Base-by-base conservation (phyloP, 2,329 filamentous ascomycete genomes). In the Tolypocladium album region DNA sequence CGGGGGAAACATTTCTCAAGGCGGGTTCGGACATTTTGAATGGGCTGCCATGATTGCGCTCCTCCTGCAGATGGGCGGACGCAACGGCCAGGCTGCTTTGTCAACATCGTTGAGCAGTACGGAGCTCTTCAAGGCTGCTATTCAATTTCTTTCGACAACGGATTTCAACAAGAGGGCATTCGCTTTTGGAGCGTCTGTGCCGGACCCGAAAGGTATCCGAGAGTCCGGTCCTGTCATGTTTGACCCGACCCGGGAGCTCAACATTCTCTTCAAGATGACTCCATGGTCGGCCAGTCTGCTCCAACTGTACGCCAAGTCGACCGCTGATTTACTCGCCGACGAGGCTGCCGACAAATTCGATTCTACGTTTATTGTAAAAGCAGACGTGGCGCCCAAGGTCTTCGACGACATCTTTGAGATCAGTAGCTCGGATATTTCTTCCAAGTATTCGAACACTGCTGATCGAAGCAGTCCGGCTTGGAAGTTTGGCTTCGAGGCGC, bases 1-100 rank as follows among this genome's bases (percentile, higher is more conserved):
- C 65, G 82, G 82, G 20, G 83, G 89, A 53, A 77, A 81, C 27
- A 74, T 92, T n/a, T 80, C 84, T 2, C 77, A 81, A 52, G 93
- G 94, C 53, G 94, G 94, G 0, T 97, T 99, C 71, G 94, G 94
- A 3, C 86, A 90, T 65, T 96, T 96, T 64, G 94, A 99, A 71
- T 97, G 91, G 90, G 82, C 89, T 0, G 77, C 85, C n/a, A 76
- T 94, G 56, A 83, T 92, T 70, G 90, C 92, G 39, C 78, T 96
- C 17, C 77, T 97, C 2, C 79, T 97, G 50, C 86, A 91, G 71
- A 85, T 84, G n/a, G 90, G 90, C 34, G 88, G 87, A 8, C 82
- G 84, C 8, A 87, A 87, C 61, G 88, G 89, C 2, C 83, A 86
- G 64, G 82, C 88, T 2, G 76, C 90, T 7, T 79, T 97, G 20